Evolutionary conservation across 331 rosid genomes (phyloP).

Genomic region (Quercus phellos): DNA sequence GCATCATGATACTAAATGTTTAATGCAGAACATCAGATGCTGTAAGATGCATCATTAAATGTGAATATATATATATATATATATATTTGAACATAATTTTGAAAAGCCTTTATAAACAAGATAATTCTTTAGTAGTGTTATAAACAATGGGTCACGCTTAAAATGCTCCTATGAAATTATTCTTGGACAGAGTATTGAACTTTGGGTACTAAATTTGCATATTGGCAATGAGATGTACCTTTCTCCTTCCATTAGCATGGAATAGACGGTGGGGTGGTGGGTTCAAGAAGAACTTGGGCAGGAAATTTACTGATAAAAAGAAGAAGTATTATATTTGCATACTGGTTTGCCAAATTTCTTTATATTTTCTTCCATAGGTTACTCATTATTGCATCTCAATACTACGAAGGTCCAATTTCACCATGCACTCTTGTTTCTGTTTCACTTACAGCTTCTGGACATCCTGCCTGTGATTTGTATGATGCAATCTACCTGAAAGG

Average conservation of each 20-base stretch:
- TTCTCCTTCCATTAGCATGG: too few species aligned
- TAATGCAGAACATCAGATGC: background rate
- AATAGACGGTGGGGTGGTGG: too few species aligned
- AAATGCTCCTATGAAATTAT: background rate
- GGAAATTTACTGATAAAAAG: too few species aligned
- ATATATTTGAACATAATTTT: background rate
- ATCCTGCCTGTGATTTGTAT: slow-evolving; percentile 92
- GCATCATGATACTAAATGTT: background rate
- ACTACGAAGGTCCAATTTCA: background rate
- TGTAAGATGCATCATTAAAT: background rate
- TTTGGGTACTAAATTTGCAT: background rate
- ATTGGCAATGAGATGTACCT: too few species aligned
- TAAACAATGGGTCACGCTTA: background rate
- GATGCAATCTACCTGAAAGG: slow-evolving; percentile 74
- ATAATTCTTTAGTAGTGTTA: background rate
- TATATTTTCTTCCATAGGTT: background rate
- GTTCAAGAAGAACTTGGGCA: too few species aligned
- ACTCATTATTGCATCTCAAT: background rate
- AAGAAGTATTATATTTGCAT: too few species aligned
- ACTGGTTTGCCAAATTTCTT: background rate
- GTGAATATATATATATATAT: too few species aligned
- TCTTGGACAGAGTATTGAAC: background rate
- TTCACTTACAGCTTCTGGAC: slow-evolving; percentile 77
- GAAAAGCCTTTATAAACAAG: background rate
- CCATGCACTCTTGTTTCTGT: slow-evolving; percentile 9